Percentiles rank a stretch among this genome's conserved stretches.
phyloP scores from a whole-genome alignment of 164 flowering plant genomes.

The Santalum album region DNA sequence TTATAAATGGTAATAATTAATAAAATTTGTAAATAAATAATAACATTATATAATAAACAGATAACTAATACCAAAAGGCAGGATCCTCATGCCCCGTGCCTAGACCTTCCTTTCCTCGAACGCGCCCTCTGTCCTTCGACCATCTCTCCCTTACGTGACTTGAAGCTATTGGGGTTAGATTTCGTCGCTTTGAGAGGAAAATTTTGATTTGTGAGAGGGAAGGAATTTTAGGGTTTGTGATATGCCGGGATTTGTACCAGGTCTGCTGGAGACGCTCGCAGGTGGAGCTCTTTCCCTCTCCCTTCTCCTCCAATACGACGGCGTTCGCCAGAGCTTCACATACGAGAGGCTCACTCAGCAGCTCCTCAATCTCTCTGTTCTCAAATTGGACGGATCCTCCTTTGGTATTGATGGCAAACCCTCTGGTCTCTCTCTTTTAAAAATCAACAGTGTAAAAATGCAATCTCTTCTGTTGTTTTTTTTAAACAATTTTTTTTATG shows the following conservation, averaged over 20 bases:
- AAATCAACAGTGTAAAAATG: neutral
- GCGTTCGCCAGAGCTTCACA: neutral
- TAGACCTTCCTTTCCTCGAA: too few relatives aligned
- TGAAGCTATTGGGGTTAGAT: too few relatives aligned
- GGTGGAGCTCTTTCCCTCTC: neutral
- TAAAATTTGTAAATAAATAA: too few relatives aligned
- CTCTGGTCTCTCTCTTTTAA: neutral
- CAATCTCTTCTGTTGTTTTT: neutral
- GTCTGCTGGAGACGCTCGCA: neutral
- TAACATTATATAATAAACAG: too few relatives aligned
- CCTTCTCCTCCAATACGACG: neutral
- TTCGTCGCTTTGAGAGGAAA: too few relatives aligned
- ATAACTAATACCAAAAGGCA: too few relatives aligned
- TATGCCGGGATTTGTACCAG: neutral
- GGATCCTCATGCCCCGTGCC: too few relatives aligned
- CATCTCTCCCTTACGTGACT: too few relatives aligned
- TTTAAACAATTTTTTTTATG: too few relatives aligned
- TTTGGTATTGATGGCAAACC: neutral
- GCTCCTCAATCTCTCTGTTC: slow-evolving; percentile 1
- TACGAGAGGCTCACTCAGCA: neutral
- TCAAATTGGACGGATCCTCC: slow-evolving; percentile 5
- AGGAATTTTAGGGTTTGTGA: neutral
- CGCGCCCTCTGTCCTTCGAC: too few relatives aligned
- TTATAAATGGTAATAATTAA: too few relatives aligned
- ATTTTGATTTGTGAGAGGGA: neutral